Evolutionary conservation across 1,284 basidiomycete genomes (phyloP).

Genomic region (Austroboletus novae-zelandiae): DNA sequence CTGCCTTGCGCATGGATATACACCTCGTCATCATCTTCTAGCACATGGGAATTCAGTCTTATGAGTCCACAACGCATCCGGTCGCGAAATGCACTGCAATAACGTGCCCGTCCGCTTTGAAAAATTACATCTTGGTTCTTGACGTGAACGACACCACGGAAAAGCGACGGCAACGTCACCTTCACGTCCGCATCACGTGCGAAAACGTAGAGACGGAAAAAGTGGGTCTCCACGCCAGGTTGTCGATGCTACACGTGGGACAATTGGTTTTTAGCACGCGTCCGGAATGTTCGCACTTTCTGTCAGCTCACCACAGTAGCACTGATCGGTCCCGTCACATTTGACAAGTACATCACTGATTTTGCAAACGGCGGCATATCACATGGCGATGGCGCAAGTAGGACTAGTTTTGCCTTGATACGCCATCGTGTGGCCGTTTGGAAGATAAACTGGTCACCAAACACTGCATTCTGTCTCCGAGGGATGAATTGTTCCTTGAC

Average conservation of each 20-base stretch:
- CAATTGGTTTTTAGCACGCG: neutral
- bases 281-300: neutral
- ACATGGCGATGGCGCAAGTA: constrained; percentile 27
- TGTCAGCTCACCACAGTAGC: constrained; percentile 24
- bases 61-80: constrained; percentile 23
- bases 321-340: constrained; percentile 23
- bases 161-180: constrained; percentile 27
- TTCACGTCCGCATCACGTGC: constrained; percentile 29
- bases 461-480: constrained; percentile 28
- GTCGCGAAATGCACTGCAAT: constrained; percentile 25
- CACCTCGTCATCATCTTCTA: constrained; percentile 30
- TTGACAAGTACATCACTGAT: constrained; percentile 33
- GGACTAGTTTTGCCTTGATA: constrained; percentile 26
- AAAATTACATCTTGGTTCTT: constrained; percentile 10
- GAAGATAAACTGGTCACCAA: constrained; percentile 32
- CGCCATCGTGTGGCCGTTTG: constrained; percentile 21
- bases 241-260: constrained; percentile 21
- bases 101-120: constrained; percentile 14
- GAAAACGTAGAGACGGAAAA: constrained; percentile 30
- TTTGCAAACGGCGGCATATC: constrained; percentile 31
- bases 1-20: constrained; percentile 28
- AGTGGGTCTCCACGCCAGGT: constrained; percentile 25
- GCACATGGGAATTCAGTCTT: constrained; percentile 13
- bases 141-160: constrained; percentile 29
- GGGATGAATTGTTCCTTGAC: constrained; percentile 31